Evolutionary conservation across 306 rosid species (phyloP).

Genomic region (Elaeagnus macrophylla): DNA sequence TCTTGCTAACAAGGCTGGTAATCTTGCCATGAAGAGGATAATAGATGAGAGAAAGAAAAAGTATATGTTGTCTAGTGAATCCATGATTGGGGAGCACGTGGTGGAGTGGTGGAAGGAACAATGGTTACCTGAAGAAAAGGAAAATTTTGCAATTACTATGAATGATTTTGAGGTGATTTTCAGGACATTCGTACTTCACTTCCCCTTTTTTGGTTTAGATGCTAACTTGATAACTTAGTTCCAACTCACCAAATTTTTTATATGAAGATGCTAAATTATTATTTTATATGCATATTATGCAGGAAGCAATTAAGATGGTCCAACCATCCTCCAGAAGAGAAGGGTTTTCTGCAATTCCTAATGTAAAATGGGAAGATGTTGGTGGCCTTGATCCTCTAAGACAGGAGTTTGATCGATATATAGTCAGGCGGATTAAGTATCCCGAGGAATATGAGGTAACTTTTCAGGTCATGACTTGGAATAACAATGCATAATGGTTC

Average conservation of each 20-base stretch:
- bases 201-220: too few relatives aligned
- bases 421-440: slow-evolving; percentile 51
- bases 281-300: slow-evolving; percentile 8
- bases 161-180: slow-evolving; percentile 55
- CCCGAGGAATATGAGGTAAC: slow-evolving; percentile 66
- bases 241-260: too few relatives aligned
- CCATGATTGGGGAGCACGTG: too few relatives aligned
- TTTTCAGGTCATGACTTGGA: background rate
- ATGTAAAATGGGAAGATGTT: slow-evolving; percentile 84
- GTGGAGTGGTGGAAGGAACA: slow-evolving; percentile 10
- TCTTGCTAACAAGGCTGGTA: slow-evolving; percentile 46
- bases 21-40: slow-evolving; percentile 50
- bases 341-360: slow-evolving; percentile 62
- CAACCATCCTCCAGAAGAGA: slow-evolving; percentile 72
- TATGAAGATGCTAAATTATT: background rate
- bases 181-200: too few relatives aligned
- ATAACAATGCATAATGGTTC: background rate
- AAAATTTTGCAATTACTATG: slow-evolving; percentile 43
- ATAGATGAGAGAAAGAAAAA: slow-evolving; percentile 27
- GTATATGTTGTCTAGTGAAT: slow-evolving; percentile 22
- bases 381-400: slow-evolving; percentile 72
- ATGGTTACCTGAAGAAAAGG: slow-evolving; percentile 53
- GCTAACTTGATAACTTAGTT: background rate
- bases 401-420: slow-evolving; percentile 46
- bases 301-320: slow-evolving; percentile 51